Evolutionary conservation across 75 land plant species (phyloP).

Genomic region (Pinus tabuliformis): DNA sequence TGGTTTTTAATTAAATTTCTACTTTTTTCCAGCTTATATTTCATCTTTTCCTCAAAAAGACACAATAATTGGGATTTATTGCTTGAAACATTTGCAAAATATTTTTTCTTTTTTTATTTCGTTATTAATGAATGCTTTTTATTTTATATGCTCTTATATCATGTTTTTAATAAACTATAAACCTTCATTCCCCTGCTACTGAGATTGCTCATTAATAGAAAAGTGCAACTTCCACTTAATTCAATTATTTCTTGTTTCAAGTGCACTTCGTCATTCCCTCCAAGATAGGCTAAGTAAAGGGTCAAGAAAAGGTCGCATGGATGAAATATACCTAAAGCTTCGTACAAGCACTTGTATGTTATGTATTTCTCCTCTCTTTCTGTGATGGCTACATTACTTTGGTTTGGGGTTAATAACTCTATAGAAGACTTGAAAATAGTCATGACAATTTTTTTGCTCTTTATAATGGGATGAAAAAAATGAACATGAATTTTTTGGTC

Average conservation of each 20-base stretch:
- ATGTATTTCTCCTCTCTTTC: not conserved
- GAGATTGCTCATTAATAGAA: not conserved
- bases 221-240: not conserved
- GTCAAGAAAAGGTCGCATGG: constrained; percentile 51
- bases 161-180: not conserved
- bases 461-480: no score
- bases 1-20: not conserved
- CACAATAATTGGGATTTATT: no score
- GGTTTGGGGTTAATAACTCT: no score
- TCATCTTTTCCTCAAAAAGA: no score
- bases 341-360: constrained; percentile 86
- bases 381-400: no score
- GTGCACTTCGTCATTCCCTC: constrained; percentile 88
- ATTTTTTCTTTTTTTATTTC: not conserved
- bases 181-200: not conserved
- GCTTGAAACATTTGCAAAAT: not conserved
- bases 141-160: not conserved
- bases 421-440: no score
- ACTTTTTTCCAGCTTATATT: not conserved
- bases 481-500: no score
- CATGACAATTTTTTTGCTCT: no score
- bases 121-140: not conserved
- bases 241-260: constrained; percentile 23
- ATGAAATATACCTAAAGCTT: constrained; percentile 82
- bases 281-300: constrained; percentile 84